phyloP scores from a whole-genome alignment of 441 rosid species.

The Metrosideros polymorpha region DNA sequence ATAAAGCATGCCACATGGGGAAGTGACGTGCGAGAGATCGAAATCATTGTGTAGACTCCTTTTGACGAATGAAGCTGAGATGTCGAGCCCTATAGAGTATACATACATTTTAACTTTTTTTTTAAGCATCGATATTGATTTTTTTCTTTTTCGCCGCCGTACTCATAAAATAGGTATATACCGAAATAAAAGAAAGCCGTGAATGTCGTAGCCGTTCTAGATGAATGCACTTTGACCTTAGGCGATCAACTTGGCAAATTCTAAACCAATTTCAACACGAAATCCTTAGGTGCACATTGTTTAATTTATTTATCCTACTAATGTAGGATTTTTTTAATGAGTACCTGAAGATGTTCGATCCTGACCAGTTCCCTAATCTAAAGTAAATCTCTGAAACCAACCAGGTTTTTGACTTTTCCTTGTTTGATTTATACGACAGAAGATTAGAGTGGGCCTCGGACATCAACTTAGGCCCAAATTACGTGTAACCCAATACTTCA shows the following conservation, averaged over 20 bases:
- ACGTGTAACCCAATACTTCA: accelerated
- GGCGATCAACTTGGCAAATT: neutral
- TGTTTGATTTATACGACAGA: neutral
- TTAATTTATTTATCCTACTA: neutral
- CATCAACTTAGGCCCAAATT: neutral
- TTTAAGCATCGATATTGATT: neutral
- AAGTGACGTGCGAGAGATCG: neutral
- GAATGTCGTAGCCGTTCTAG: neutral
- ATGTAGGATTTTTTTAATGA: neutral
- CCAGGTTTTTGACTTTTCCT: neutral
- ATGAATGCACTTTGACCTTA: neutral
- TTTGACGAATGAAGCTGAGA: neutral
- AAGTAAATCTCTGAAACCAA: neutral
- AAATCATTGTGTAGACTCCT: neutral
- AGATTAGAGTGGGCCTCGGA: neutral
- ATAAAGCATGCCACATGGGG: neutral
- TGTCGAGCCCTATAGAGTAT: neutral
- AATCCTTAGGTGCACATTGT: neutral
- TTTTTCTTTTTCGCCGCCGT: neutral
- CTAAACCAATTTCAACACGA: neutral
- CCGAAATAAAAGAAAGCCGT: neutral
- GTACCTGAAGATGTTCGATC: neutral
- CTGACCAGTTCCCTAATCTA: neutral
- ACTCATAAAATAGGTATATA: neutral
- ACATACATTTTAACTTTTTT: neutral